Evolutionary conservation across 306 rosid species (phyloP).

Genomic region (Corylus americana): DNA sequence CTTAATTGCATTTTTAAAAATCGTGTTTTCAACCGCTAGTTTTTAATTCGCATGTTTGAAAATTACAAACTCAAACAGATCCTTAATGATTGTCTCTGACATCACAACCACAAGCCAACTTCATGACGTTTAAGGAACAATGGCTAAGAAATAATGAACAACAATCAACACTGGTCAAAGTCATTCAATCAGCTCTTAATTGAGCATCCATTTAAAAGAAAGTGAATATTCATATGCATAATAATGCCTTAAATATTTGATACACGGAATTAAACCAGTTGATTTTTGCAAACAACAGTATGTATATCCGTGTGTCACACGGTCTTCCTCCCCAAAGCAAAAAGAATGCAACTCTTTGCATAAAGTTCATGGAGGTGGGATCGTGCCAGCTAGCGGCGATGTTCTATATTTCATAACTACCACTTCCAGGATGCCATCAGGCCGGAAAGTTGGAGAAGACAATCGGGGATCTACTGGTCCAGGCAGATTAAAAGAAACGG

Average conservation of each 20-base stretch:
- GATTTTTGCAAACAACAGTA: not conserved
- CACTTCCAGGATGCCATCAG: slow-evolving; percentile 55
- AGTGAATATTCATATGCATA: not conserved
- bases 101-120: not conserved
- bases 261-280: not conserved
- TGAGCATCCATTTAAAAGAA: not conserved
- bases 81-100: not conserved
- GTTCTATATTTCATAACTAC: slow-evolving; percentile 40
- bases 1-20: no score
- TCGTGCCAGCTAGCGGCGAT: slow-evolving; percentile 20
- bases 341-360: not conserved
- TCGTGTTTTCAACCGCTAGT: no score
- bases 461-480: slow-evolving; percentile 62
- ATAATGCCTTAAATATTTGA: not conserved
- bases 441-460: slow-evolving; percentile 47
- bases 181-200: not conserved
- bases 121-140: not conserved
- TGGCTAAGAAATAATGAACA: not conserved
- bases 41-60: no score
- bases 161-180: not conserved
- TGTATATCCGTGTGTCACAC: not conserved
- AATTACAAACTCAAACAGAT: no score
- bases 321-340: not conserved
- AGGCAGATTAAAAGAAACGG: slow-evolving; percentile 50
- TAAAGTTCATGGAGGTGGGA: slow-evolving; percentile 13